phyloP scores from a whole-genome alignment of 805 yeast genomes.

The Candida sonorensis region DNA sequence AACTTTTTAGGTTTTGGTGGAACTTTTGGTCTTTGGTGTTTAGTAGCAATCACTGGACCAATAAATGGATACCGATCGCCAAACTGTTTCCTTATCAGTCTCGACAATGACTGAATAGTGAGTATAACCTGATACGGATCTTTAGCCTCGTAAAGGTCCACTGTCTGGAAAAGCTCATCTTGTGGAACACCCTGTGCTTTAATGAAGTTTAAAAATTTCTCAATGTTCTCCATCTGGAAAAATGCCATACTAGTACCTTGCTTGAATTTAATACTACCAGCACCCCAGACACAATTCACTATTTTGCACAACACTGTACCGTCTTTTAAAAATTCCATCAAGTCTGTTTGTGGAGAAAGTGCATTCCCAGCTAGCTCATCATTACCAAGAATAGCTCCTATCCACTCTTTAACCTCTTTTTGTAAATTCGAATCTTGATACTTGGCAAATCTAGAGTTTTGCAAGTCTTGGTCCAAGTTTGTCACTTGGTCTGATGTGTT shows the following conservation, averaged over 20 bases:
- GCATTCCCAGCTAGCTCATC: slow-evolving; percentile 16
- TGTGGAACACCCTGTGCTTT: slow-evolving; percentile 64
- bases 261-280: slow-evolving; percentile 40
- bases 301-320: slow-evolving; percentile 52
- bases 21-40: slow-evolving; percentile 39
- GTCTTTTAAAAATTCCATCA: slow-evolving; percentile 51
- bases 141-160: slow-evolving; percentile 62
- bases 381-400: slow-evolving; percentile 31
- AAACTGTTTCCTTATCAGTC: slow-evolving; percentile 55
- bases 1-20: slow-evolving; percentile 51
- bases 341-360: slow-evolving; percentile 26
- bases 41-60: slow-evolving; percentile 51
- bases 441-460: slow-evolving; percentile 42
- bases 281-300: slow-evolving; percentile 34
- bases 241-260: slow-evolving; percentile 70
- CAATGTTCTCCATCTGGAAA: slow-evolving; percentile 79
- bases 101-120: slow-evolving; percentile 64
- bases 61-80: slow-evolving; percentile 39
- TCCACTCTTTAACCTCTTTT: slow-evolving; percentile 43
- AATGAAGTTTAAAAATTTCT: slow-evolving; percentile 60
- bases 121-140: slow-evolving; percentile 79
- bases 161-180: slow-evolving; percentile 75
- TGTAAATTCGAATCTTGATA: slow-evolving; percentile 33
- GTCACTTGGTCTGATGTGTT: slow-evolving; percentile 27
- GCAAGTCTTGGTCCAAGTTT: slow-evolving; percentile 59